Percentiles rank a stretch among this genome's conserved stretches.
These are phyloP conservation scores for Mitragyna speciosa DNA, from an alignment of 257 asterid species.

Conservation along the genomic window DNA sequence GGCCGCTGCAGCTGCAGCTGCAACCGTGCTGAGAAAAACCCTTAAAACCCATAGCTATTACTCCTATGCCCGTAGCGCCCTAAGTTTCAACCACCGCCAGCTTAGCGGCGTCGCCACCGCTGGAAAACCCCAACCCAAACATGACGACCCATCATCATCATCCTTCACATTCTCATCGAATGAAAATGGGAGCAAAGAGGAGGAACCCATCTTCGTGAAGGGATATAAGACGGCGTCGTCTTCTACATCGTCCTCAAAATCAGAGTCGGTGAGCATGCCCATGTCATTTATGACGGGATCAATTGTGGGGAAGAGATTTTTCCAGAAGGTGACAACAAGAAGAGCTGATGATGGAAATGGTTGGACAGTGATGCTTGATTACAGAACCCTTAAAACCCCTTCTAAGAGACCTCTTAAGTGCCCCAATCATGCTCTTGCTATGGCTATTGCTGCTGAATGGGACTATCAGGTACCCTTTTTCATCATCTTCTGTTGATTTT, in stretches of 20 bases:
- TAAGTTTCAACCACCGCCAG: conserved; percentile 35
- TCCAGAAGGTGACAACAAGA: conserved; percentile 70
- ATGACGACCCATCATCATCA: conserved; percentile 33
- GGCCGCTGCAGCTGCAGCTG: too few species aligned
- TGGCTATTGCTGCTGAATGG: conserved; percentile 98
- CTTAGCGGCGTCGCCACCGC: conserved; percentile 40
- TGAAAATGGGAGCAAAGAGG: conserved; percentile 21
- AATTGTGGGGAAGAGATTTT: conserved; percentile 86
- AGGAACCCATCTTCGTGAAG: conserved; percentile 46
- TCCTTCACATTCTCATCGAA: conserved; percentile 55
- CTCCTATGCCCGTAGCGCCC: conserved; percentile 27
- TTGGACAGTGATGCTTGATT: conserved; percentile 93
- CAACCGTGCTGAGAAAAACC: conserved; percentile 39
- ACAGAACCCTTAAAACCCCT: conserved; percentile 88
- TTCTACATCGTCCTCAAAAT: conserved; percentile 8
- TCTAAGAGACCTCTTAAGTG: conserved; percentile 76
- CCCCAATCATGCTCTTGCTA: conserved; percentile 78
- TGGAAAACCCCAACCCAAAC: conserved; percentile 23
- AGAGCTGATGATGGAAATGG: conserved; percentile 88
- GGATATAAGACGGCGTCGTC: conserved; percentile 39
- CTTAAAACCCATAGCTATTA: conserved; percentile 36
- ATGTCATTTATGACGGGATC: conserved; percentile 94
- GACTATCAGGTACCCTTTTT: conserved; percentile 65
- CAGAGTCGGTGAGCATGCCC: conserved; percentile 72
- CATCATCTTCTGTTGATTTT: neutral